Percentiles rank a stretch among this genome's conserved stretches.
phyloP scores from a whole-genome alignment of 2,329 filamentous ascomycete species.

The Beauveria asiatica region DNA sequence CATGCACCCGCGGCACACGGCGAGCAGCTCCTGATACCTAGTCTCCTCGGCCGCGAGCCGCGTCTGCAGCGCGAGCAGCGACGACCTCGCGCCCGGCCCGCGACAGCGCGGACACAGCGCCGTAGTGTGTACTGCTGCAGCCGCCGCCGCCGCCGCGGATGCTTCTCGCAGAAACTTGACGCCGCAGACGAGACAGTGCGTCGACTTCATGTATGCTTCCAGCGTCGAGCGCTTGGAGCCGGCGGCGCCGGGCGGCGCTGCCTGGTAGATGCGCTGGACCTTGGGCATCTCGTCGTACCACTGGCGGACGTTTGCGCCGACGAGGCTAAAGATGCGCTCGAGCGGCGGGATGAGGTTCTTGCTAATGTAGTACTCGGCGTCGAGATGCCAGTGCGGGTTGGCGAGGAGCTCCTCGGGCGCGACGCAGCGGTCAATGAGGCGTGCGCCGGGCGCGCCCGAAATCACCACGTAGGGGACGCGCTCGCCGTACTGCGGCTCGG shows the following conservation, averaged over 20 bases:
- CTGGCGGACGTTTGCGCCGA: slow-evolving; percentile 78
- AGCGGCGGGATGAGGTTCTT: slow-evolving; percentile 94
- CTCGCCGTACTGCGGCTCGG: slow-evolving; percentile 91
- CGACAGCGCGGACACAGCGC: slow-evolving; percentile 53
- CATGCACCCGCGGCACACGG: slow-evolving; percentile 73
- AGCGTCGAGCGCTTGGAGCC: slow-evolving; percentile 58
- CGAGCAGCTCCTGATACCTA: slow-evolving; percentile 54
- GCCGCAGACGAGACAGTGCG: slow-evolving; percentile 70
- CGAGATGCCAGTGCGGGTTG: slow-evolving; percentile 70
- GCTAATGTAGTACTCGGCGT: slow-evolving; percentile 92
- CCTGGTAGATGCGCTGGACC: slow-evolving; percentile 57
- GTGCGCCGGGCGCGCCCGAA: slow-evolving; percentile 74
- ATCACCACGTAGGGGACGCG: slow-evolving; percentile 91
- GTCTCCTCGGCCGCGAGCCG: slow-evolving; percentile 56
- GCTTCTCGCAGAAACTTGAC: slow-evolving; percentile 35
- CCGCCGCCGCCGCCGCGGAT: slow-evolving; percentile 11
- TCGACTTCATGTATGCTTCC: slow-evolving; percentile 86
- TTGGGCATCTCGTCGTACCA: slow-evolving; percentile 99
- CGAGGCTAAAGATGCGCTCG: slow-evolving; percentile 92
- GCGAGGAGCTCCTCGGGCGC: slow-evolving; percentile 73
- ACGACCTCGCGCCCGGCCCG: slow-evolving; percentile 39
- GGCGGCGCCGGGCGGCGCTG: slow-evolving; percentile 20
- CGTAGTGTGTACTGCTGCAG: slow-evolving; percentile 14
- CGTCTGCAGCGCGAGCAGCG: slow-evolving; percentile 55
- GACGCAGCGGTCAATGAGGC: slow-evolving; percentile 83